A percentile compares a stretch with the other conserved stretches of the same genome.
phyloP scores from a whole-genome alignment of 2,329 filamentous ascomycete genomes.

The Penicillium griseofulvum region DNA sequence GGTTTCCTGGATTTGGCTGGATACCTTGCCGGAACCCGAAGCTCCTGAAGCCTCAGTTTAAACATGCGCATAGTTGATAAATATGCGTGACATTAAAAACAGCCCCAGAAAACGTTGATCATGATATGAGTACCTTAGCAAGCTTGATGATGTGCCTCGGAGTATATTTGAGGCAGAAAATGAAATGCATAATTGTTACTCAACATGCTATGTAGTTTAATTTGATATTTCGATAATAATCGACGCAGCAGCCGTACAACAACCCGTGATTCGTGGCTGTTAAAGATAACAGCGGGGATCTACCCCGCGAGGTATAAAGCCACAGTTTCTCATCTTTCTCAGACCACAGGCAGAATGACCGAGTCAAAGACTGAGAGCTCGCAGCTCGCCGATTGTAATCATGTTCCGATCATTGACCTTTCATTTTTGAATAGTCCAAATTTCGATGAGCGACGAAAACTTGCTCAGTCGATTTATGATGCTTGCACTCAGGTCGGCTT shows the following conservation, averaged over 20 bases:
- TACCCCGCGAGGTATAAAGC: constrained; percentile 2
- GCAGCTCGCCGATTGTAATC: constrained; percentile 17
- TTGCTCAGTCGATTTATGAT: constrained; percentile 43
- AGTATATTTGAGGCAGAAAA: not conserved
- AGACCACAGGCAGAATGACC: not conserved
- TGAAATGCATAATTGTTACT: not conserved
- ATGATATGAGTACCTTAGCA: not conserved
- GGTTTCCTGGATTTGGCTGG: constrained; percentile 5
- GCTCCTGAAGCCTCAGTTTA: not conserved
- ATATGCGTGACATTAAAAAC: not conserved
- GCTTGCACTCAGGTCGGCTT: constrained; percentile 45
- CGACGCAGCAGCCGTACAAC: not conserved
- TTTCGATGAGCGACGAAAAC: constrained; percentile 35
- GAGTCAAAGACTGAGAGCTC: not conserved
- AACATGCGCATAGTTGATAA: not conserved
- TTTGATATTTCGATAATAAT: not conserved
- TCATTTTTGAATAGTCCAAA: constrained; percentile 39
- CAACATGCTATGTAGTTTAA: not conserved
- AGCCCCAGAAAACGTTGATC: not conserved
- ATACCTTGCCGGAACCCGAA: not conserved
- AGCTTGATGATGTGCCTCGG: not conserved
- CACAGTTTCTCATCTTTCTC: not conserved
- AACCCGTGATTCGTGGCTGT: not conserved
- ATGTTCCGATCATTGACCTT: constrained; percentile 48
- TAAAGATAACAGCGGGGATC: not conserved